Evolutionary conservation across 2,329 filamentous ascomycete genomes (phyloP).

Genomic region (Ustilaginoidea virens): DNA sequence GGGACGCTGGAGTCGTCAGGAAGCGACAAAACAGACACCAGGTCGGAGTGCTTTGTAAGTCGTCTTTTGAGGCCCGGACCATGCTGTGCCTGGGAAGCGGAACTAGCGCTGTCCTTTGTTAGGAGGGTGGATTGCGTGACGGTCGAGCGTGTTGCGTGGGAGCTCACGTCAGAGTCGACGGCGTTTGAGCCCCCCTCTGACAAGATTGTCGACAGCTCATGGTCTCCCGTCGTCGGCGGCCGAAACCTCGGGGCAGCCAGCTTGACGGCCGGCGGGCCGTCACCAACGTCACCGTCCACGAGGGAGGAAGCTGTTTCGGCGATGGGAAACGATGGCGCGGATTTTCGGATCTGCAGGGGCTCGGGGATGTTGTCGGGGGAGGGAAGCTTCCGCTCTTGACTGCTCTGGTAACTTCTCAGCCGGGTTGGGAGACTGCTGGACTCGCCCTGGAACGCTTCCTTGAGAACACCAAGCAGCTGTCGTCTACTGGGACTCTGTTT

Average conservation of each 20-base stretch:
- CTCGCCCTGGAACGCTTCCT: constrained; percentile 48
- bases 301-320: neutral
- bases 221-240: constrained; percentile 37
- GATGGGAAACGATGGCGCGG: neutral
- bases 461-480: constrained; percentile 41
- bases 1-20: constrained; percentile 41
- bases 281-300: neutral
- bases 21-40: constrained; percentile 81
- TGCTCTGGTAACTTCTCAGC: constrained; percentile 32
- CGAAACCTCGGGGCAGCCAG: constrained; percentile 19
- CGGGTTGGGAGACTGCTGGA: constrained; percentile 31
- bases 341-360: constrained; percentile 3
- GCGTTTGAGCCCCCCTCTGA: constrained; percentile 34
- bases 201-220: constrained; percentile 42
- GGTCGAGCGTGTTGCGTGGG: constrained; percentile 30
- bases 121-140: constrained; percentile 36
- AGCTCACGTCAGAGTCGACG: constrained; percentile 33
- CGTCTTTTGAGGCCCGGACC: constrained; percentile 50
- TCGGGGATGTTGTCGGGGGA: constrained; percentile 10
- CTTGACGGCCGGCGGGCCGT: constrained; percentile 4
- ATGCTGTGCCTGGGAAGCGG: constrained; percentile 17
- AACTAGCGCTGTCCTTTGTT: constrained; percentile 26
- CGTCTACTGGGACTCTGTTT: constrained; percentile 29
- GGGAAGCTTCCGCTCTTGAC: constrained; percentile 22
- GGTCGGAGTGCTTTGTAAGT: constrained; percentile 80